These are phyloP conservation scores for Kluyveromyces nonfermentans DNA, from an alignment of 805 yeast genomes.

Conservation along the genomic window DNA sequence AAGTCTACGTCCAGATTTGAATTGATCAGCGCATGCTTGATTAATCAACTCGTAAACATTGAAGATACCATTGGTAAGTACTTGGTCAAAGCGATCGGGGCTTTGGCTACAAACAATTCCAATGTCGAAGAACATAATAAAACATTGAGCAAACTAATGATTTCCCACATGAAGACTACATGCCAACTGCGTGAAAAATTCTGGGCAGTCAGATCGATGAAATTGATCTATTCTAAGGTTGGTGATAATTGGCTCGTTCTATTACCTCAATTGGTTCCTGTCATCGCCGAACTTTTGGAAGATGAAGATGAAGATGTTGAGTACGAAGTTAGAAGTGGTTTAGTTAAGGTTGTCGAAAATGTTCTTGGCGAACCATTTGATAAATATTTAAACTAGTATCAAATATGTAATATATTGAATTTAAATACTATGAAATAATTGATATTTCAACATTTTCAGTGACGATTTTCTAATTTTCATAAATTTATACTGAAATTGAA, in stretches of 20 bases:
- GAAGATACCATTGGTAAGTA: conserved; percentile 73
- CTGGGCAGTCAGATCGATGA: conserved; percentile 76
- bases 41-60: conserved; percentile 55
- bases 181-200: conserved; percentile 50
- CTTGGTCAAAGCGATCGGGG: conserved; percentile 68
- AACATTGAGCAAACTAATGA: conserved; percentile 52
- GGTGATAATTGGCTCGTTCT: conserved; percentile 91
- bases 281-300: conserved; percentile 89
- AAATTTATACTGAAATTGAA: not conserved
- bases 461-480: not conserved
- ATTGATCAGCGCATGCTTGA: conserved; percentile 49
- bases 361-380: conserved; percentile 94
- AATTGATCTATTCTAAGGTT: conserved; percentile 75
- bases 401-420: not conserved
- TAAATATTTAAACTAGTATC: conserved; percentile 46
- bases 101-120: conserved; percentile 61
- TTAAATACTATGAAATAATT: no score
- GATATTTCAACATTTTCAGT: not conserved
- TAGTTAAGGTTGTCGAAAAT: conserved; percentile 83
- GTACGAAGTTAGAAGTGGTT: conserved; percentile 78
- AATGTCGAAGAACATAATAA: conserved; percentile 69
- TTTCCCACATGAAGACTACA: conserved; percentile 58
- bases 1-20: conserved; percentile 79
- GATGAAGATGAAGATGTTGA: conserved; percentile 95
- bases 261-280: conserved; percentile 90